These are phyloP conservation scores for Coniochaeta sp. DNA, from an alignment of 2,329 filamentous ascomycete species.

Conservation along the genomic window DNA sequence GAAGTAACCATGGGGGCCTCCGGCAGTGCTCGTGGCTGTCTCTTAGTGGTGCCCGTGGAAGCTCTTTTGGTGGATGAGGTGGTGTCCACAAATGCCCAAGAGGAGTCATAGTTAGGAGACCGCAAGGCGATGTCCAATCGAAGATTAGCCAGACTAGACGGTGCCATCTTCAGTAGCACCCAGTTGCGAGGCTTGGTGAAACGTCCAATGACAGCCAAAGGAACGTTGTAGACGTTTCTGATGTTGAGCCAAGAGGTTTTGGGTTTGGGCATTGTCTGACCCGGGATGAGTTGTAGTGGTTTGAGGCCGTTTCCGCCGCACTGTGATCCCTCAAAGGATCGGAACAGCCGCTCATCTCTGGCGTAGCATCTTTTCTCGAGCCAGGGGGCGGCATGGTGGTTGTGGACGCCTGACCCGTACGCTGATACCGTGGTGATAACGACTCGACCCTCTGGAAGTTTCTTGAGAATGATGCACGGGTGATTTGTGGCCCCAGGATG, in stretches of 20 bases:
- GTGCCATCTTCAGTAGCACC: neutral
- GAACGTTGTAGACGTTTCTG: conserved; percentile 10
- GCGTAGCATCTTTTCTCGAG: neutral
- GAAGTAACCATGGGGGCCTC: neutral
- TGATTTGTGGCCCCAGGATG: conserved; percentile 14
- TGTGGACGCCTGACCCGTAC: conserved; percentile 14
- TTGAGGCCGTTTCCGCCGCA: neutral
- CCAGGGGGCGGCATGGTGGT: conserved; percentile 3
- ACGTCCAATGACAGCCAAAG: conserved; percentile 7
- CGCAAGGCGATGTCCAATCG: neutral
- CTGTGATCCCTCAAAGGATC: conserved; percentile 20
- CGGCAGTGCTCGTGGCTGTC: neutral
- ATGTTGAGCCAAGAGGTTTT: conserved; percentile 13
- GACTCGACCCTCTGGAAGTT: conserved; percentile 7
- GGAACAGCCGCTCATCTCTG: conserved; percentile 12
- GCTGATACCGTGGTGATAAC: conserved; percentile 23
- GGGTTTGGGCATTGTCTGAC: conserved; percentile 13
- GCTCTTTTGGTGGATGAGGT: neutral
- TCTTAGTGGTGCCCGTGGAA: neutral
- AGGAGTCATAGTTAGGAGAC: neutral
- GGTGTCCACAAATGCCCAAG: neutral
- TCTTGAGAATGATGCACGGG: conserved; percentile 22
- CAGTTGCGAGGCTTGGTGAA: conserved; percentile 9
- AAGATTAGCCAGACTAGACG: neutral
- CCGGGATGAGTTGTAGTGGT: conserved; percentile 17